Evolutionary conservation across 441 rosid genomes (phyloP), one percentile per base, ranked within the genome.

Genomic region (Euphorbia schlechtendalii): DNA sequence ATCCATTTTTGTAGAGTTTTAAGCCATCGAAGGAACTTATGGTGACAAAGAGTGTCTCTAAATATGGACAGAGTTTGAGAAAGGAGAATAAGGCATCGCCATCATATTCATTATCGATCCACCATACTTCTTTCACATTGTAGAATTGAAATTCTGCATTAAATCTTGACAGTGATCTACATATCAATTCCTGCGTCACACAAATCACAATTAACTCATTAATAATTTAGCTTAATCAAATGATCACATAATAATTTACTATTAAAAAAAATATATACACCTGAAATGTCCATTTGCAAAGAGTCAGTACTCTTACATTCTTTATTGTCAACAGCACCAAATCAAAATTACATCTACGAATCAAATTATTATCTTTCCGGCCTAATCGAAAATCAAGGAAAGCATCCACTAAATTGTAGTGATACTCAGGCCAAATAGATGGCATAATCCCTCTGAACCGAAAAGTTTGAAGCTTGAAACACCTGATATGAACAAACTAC

Each of bases 281-380:
- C 89, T 84, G 66, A 28, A 80, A 86, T 68, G 68, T 76, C 92
- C 92, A 86, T 73, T 73, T 78, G 28, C 89, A 83, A 0, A 86
- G 68, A 46, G 87, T 82, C 7, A 84, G 80, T 53, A 71, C 59
- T 61, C 76, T 69, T 13, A 84, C 73, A 40, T 86, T 86, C 74
- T 86, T 86, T 63, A 82, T 73, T 12, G 86, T 78, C 24, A 86
- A 51, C 52, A 80, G 65, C 48, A 83, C 71, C 13, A 76, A 74
- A 59, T 71, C 85, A 56, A 76, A 67, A 7, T 76, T 79, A 54
- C 30, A 20, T 36, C 65, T 68, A 61, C 51, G n/a, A 15, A 1
- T 68, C 62, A 68, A 76, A 63, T 68, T 60, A 63, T 22, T 25
- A 59, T 25, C 41, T 20, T 54, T 59, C 40, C 86, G 84, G 22